phyloP scores from a whole-genome alignment of 768 basidiomycete species.

The Lyophyllum shimeji region DNA sequence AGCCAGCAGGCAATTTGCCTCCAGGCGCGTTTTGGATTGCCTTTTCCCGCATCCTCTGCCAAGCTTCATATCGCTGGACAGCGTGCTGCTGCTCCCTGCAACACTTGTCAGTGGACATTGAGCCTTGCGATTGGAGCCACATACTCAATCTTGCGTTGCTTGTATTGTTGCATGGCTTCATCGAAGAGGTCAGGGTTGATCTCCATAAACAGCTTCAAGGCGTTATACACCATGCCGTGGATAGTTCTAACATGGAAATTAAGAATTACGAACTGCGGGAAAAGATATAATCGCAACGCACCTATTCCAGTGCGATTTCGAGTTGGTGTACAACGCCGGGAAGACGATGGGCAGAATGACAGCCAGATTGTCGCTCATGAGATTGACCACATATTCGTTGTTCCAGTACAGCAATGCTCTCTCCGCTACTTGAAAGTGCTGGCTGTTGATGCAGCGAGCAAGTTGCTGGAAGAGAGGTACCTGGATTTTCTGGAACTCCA shows the following conservation, averaged over 20 bases:
- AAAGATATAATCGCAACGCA: conserved; percentile 38
- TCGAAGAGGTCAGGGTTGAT: conserved; percentile 97
- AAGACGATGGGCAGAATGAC: conserved; percentile 94
- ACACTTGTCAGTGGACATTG: not conserved
- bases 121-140: conserved; percentile 29
- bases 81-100: conserved; percentile 86
- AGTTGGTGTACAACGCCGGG: conserved; percentile 93
- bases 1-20: conserved; percentile 70
- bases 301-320: conserved; percentile 99
- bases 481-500: conserved; percentile 96
- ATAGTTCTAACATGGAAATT: conserved; percentile 69
- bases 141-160: conserved; percentile 81
- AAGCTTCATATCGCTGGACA: conserved; percentile 81
- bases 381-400: conserved; percentile 99
- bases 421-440: conserved; percentile 99
- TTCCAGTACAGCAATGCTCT: conserved; percentile 98
- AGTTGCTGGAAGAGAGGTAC: conserved; percentile 91
- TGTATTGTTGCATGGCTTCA: conserved; percentile 90
- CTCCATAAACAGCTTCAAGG: conserved; percentile 98
- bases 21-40: conserved; percentile 70
- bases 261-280: conserved; percentile 2
- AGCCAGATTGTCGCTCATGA: conserved; percentile 95
- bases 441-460: conserved; percentile 95
- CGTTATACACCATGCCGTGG: conserved; percentile 99
- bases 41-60: conserved; percentile 80